These are phyloP conservation scores for Artemisia annua DNA, from an alignment of 129 eudicot species.

Conservation along the genomic window DNA sequence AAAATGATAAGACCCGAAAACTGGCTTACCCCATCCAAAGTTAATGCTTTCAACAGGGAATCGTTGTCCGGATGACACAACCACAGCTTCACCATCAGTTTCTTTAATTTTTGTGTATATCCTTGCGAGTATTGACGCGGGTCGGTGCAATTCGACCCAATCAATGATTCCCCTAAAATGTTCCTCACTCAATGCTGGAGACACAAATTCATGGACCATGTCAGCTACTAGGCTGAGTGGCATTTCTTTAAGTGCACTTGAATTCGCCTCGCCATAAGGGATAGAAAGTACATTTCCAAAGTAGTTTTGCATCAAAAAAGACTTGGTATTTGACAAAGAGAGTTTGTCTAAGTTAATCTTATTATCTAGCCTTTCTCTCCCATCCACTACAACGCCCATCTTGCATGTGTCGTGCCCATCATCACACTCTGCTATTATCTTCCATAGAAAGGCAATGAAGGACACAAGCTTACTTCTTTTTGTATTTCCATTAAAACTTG, in stretches of 20 bases:
- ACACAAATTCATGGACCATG: constrained; percentile 26
- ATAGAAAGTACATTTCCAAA: constrained; percentile 47
- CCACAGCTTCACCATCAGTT: constrained; percentile 35
- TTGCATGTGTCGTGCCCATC: constrained; percentile 20
- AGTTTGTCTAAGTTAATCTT: constrained; percentile 1
- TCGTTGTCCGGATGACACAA: constrained; percentile 66
- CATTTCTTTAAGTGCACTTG: constrained; percentile 19
- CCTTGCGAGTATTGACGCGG: constrained; percentile 15
- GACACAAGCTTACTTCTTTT: constrained; percentile 37
- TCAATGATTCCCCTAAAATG: constrained; percentile 39
- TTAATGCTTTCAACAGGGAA: constrained; percentile 47
- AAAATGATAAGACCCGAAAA: constrained; percentile 59
- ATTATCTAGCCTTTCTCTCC: constrained; percentile 32
- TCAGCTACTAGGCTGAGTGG: constrained; percentile 21
- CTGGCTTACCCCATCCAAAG: constrained; percentile 70
- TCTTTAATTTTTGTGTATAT: constrained; percentile 3
- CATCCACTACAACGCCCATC: constrained; percentile 56
- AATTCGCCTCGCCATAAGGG: constrained; percentile 18
- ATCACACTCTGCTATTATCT: constrained; percentile 31
- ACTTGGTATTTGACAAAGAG: constrained; percentile 20
- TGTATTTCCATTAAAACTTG: constrained; percentile 27
- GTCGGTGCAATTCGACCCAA: constrained; percentile 38
- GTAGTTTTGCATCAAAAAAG: constrained; percentile 30
- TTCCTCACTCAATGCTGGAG: constrained; percentile 15
- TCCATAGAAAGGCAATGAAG: constrained; percentile 50